A percentile compares a stretch with the other conserved stretches of the same genome.
Conservation (phyloP, 441 rosid genomes). For the Eutrema salsugineum region DNA sequence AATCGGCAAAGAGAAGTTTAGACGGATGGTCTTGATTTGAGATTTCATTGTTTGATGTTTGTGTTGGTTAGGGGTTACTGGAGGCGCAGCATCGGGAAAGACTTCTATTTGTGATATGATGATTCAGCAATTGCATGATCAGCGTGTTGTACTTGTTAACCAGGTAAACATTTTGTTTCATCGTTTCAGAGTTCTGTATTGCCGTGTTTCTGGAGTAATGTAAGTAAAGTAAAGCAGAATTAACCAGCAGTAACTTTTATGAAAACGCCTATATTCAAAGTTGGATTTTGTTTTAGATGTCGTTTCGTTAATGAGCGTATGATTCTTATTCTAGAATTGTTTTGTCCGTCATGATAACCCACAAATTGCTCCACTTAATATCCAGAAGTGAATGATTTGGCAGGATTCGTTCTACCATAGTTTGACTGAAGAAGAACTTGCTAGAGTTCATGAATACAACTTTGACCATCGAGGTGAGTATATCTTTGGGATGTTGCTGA, state of each 20-base stretch:
- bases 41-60: conserved; percentile 3
- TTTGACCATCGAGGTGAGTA: conserved; percentile 98
- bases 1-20: background rate
- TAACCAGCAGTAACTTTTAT: background rate
- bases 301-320: too few species aligned
- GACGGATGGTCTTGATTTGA: conserved; percentile 3
- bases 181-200: background rate
- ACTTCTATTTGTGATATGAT: conserved; percentile 97
- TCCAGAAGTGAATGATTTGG: conserved; percentile 31
- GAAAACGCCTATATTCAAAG: background rate
- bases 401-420: conserved; percentile 97
- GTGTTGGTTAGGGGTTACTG: conserved; percentile 74
- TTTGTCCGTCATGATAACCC: background rate
- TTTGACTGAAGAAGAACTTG: conserved; percentile 79
- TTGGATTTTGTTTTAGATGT: background rate
- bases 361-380: background rate
- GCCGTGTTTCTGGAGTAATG: background rate
- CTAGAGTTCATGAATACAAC: conserved; percentile 85
- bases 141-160: conserved; percentile 91
- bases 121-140: conserved; percentile 96
- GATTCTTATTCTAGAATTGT: too few species aligned
- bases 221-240: background rate
- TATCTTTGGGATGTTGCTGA: background rate
- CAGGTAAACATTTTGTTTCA: conserved; percentile 48
- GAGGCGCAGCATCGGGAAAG: conserved; percentile 96